Evolutionary conservation across 805 yeast genomes (phyloP).

Genomic region (Yarrowia sp.): DNA sequence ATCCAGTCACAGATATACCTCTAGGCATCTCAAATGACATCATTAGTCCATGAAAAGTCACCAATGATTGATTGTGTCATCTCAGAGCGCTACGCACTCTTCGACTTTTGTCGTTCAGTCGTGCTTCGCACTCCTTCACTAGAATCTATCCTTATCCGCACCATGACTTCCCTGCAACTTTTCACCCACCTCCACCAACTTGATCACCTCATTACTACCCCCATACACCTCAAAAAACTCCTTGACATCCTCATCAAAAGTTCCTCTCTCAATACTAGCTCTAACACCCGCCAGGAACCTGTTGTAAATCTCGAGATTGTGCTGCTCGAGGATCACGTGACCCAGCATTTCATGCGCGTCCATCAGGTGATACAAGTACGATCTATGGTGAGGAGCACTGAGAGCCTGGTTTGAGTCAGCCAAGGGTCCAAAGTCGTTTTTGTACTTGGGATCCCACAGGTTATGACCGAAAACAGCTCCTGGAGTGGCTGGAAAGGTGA

Average conservation of each 20-base stretch:
- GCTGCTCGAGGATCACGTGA: slow-evolving; percentile 43
- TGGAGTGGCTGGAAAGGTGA: slow-evolving; percentile 33
- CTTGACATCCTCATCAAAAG: slow-evolving; percentile 34
- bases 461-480: slow-evolving; percentile 33
- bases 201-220: slow-evolving; percentile 1
- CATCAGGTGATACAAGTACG: slow-evolving; percentile 46
- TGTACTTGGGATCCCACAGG: slow-evolving; percentile 38
- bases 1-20: no score
- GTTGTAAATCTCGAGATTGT: slow-evolving; percentile 39
- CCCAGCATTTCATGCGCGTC: slow-evolving; percentile 46
- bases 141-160: slow-evolving; percentile 14
- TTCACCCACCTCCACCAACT: not conserved
- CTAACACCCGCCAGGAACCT: slow-evolving; percentile 39
- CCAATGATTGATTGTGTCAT: no score
- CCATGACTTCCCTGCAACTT: not conserved
- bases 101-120: no score
- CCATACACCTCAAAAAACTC: slow-evolving; percentile 33
- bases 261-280: slow-evolving; percentile 35
- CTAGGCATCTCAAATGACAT: no score
- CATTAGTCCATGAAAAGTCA: no score
- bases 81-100: not conserved
- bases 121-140: not conserved
- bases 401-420: slow-evolving; percentile 32
- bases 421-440: slow-evolving; percentile 37
- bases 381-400: slow-evolving; percentile 38